Evolutionary conservation across 179 eudicot species (phyloP).

Genomic region (Corrigiola litoralis): DNA sequence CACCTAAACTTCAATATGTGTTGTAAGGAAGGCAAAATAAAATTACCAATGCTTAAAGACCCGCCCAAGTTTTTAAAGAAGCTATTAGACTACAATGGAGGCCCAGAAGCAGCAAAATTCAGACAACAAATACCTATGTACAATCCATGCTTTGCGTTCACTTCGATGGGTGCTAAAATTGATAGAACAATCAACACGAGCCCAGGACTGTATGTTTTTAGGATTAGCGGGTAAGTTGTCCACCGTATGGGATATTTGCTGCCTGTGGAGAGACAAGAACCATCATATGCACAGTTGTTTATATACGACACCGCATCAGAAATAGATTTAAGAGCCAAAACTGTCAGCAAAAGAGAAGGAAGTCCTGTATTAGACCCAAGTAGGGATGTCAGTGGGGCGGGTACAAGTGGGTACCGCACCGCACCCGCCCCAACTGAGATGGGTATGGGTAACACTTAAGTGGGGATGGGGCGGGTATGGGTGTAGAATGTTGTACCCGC

Average conservation of each 20-base stretch:
- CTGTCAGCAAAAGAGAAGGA: background rate
- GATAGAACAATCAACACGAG: background rate
- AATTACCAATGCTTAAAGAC: too few relatives aligned
- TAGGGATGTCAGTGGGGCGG: too few relatives aligned
- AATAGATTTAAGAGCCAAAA: background rate
- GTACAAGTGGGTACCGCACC: too few relatives aligned
- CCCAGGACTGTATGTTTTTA: background rate
- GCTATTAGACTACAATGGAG: too few relatives aligned
- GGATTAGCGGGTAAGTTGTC: background rate
- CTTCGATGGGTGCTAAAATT: background rate
- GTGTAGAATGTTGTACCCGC: too few relatives aligned
- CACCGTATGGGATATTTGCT: slow-evolving; percentile 14
- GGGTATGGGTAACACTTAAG: too few relatives aligned
- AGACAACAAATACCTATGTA: background rate
- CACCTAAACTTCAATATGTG: too few relatives aligned
- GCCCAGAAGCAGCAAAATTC: background rate
- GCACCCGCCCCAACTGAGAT: too few relatives aligned
- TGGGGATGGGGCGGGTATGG: too few relatives aligned
- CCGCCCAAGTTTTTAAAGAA: too few relatives aligned
- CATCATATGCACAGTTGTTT: slow-evolving; percentile 5
- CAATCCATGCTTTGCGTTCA: background rate
- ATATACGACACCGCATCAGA: background rate
- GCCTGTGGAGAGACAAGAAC: background rate
- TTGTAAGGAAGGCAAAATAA: too few relatives aligned
- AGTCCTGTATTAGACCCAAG: background rate